These are phyloP conservation scores for Pyrus betulifolia DNA, from an alignment of 306 rosid species.

Conservation along the genomic window DNA sequence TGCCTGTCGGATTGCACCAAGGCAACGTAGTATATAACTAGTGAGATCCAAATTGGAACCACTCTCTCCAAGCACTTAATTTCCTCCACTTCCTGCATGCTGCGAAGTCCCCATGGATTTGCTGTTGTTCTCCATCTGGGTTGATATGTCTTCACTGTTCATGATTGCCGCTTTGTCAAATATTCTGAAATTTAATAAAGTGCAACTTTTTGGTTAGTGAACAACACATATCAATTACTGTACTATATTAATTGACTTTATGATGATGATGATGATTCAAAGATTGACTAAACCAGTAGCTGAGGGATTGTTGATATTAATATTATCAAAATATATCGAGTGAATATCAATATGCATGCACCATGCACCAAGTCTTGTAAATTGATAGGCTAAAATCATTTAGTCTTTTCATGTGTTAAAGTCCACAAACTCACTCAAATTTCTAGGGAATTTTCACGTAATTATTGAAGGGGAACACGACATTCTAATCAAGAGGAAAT, in stretches of 20 bases:
- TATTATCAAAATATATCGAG: too few relatives aligned
- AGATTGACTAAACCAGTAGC: neutral
- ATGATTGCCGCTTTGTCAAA: conserved; percentile 38
- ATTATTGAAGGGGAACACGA: neutral
- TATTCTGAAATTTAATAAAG: neutral
- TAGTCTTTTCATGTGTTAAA: neutral
- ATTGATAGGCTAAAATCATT: too few relatives aligned
- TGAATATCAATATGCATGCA: neutral
- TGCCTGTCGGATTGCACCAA: conserved; percentile 14
- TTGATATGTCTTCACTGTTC: conserved; percentile 20
- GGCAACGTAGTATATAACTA: conserved; percentile 15
- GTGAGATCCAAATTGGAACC: conserved; percentile 42
- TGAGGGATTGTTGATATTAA: too few relatives aligned
- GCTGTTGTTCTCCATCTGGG: conserved; percentile 21
- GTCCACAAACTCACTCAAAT: neutral
- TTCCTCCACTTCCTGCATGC: conserved; percentile 35
- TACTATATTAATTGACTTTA: neutral
- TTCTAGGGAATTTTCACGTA: neutral
- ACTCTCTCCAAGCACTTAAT: conserved; percentile 26
- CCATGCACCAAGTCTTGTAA: too few relatives aligned
- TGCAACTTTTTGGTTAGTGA: neutral
- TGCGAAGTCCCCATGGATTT: conserved; percentile 33
- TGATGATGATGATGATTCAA: neutral
- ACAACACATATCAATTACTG: neutral
- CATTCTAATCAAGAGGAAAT: neutral